These are phyloP conservation scores for Alnus rubra DNA, from an alignment of 306 rosid genomes.

Conservation along the genomic window DNA sequence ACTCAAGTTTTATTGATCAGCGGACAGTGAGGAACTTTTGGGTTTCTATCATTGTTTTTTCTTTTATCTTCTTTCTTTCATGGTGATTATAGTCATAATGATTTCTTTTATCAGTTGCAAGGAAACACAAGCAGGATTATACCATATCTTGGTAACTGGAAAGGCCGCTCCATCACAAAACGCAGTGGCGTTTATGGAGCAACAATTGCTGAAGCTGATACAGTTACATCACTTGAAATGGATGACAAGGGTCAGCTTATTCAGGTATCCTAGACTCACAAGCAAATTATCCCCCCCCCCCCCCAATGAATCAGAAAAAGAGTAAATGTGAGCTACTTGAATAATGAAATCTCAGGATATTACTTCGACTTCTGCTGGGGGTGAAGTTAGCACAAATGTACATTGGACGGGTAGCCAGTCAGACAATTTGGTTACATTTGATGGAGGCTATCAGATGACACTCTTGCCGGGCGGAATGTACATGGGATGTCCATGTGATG, in stretches of 20 bases:
- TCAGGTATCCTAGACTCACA: constrained; percentile 62
- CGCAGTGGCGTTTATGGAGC: constrained; percentile 97
- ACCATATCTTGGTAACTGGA: constrained; percentile 93
- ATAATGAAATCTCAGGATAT: constrained; percentile 51
- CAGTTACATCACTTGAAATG: constrained; percentile 62
- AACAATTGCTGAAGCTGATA: constrained; percentile 74
- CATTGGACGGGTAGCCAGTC: constrained; percentile 78
- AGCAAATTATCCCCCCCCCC: background rate
- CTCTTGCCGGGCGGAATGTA: constrained; percentile 94
- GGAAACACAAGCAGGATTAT: constrained; percentile 48
- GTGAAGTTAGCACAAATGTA: constrained; percentile 66
- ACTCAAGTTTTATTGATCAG: background rate
- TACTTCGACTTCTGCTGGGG: constrained; percentile 52
- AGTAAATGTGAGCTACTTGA: background rate
- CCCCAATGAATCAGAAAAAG: background rate
- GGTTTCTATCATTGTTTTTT: background rate
- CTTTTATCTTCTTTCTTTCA: background rate
- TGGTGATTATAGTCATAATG: background rate
- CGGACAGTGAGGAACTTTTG: background rate
- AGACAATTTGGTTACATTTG: constrained; percentile 58
- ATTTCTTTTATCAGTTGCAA: constrained; percentile 26
- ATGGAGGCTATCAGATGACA: constrained; percentile 77
- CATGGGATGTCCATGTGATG: constrained; percentile 85
- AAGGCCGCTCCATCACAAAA: constrained; percentile 79
- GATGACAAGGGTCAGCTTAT: constrained; percentile 62